Conservation (phyloP, 352 stramenopile genomes). For the Elongisporangium prolatum region DNA sequence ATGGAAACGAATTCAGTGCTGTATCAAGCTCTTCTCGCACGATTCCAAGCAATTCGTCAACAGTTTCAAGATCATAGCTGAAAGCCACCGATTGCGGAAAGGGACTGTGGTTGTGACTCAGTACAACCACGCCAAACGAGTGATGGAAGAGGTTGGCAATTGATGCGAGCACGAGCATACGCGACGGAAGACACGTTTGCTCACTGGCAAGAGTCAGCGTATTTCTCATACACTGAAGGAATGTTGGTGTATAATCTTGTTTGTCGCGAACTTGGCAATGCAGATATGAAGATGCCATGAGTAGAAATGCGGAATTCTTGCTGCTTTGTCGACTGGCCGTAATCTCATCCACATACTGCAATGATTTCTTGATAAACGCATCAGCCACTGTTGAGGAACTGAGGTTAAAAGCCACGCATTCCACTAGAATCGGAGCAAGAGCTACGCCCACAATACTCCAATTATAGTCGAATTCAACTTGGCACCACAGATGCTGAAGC, state of each 20-base stretch:
- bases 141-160: constrained; percentile 27
- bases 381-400: constrained; percentile 17
- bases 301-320: constrained; percentile 13
- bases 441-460: constrained; percentile 20
- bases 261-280: constrained; percentile 13
- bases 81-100: neutral
- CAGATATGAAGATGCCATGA: constrained; percentile 22
- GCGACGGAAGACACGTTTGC: neutral
- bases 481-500: constrained; percentile 23
- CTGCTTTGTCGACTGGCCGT: neutral
- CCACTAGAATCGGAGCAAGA: constrained; percentile 31
- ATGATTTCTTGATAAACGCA: constrained; percentile 24
- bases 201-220: constrained; percentile 7
- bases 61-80: constrained; percentile 17
- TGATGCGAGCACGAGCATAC: constrained; percentile 11
- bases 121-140: constrained; percentile 13
- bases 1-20: constrained; percentile 3
- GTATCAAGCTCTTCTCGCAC: constrained; percentile 10
- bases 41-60: constrained; percentile 15
- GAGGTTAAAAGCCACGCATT: constrained; percentile 30
- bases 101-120: constrained; percentile 4
- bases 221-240: constrained; percentile 13
- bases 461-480: neutral
- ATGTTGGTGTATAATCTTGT: constrained; percentile 16
- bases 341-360: constrained; percentile 14